Percentiles rank a stretch among this genome's conserved stretches.
These are phyloP conservation scores for Cryptococcus hybrid DNA, from an alignment of 1,284 basidiomycete genomes.

Conservation along the genomic window DNA sequence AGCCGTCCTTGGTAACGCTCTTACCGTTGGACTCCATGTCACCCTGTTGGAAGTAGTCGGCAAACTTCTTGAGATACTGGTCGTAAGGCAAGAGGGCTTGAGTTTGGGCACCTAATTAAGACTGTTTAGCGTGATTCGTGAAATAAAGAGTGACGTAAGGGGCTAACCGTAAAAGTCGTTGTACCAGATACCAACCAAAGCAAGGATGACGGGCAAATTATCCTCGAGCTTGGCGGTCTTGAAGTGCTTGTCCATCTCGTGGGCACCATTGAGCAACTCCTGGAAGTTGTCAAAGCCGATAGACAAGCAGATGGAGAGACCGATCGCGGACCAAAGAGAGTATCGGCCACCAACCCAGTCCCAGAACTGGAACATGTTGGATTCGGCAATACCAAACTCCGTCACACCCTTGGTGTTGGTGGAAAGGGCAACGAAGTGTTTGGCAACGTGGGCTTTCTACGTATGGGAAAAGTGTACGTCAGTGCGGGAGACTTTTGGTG, in stretches of 20 bases:
- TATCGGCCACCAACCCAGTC: slow-evolving; percentile 99
- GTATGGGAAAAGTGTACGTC: background rate
- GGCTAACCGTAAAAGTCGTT: slow-evolving; percentile 87
- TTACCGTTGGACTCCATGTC: slow-evolving; percentile 99
- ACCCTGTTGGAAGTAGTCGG: slow-evolving; percentile 99
- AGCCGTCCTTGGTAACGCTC: slow-evolving; percentile 88
- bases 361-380: slow-evolving; percentile 99
- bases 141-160: background rate
- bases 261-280: slow-evolving; percentile 84
- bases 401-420: slow-evolving; percentile 95
- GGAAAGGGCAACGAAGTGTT: slow-evolving; percentile 97
- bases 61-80: slow-evolving; percentile 98
- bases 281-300: slow-evolving; percentile 96
- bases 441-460: slow-evolving; percentile 84
- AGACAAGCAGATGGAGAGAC: slow-evolving; percentile 86
- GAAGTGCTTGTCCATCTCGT: slow-evolving; percentile 98
- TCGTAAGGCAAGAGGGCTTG: slow-evolving; percentile 96
- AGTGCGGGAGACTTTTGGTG: background rate
- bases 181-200: slow-evolving; percentile 95
- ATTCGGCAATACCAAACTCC: slow-evolving; percentile 85
- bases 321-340: slow-evolving; percentile 97
- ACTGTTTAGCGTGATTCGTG: background rate
- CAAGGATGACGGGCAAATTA: slow-evolving; percentile 90
- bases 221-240: slow-evolving; percentile 80
- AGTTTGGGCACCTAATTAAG: slow-evolving; percentile 70